phyloP scores from a whole-genome alignment of 805 yeast genomes.

The Clavispora vitiphila region DNA sequence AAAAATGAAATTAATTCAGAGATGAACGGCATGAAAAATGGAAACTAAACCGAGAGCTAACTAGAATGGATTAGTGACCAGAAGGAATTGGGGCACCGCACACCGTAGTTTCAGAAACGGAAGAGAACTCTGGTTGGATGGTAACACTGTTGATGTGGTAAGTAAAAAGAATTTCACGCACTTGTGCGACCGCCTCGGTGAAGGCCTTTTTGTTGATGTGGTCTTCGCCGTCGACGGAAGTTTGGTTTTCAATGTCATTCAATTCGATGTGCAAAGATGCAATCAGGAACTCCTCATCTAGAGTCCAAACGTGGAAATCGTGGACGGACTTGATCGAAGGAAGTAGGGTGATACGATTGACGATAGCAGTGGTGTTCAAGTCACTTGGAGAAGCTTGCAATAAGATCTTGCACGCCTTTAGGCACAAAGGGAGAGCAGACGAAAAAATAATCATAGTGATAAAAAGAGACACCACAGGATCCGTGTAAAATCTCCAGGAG shows the following conservation, averaged over 20 bases:
- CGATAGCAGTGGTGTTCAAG: slow-evolving; percentile 69
- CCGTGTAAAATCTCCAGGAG: slow-evolving; percentile 81
- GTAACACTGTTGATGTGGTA: slow-evolving; percentile 91
- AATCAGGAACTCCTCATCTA: slow-evolving; percentile 78
- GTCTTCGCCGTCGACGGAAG: slow-evolving; percentile 40
- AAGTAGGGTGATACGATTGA: slow-evolving; percentile 59
- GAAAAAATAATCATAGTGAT: slow-evolving; percentile 87
- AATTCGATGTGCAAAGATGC: slow-evolving; percentile 88
- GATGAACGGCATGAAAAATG: too few species aligned
- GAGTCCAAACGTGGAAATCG: slow-evolving; percentile 95
- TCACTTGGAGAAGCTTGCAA: slow-evolving; percentile 91
- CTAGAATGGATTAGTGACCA: neutral
- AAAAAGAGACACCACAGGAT: slow-evolving; percentile 79
- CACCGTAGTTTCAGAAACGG: neutral
- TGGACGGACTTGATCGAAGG: slow-evolving; percentile 80
- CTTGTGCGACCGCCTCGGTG: slow-evolving; percentile 63
- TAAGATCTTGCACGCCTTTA: slow-evolving; percentile 78
- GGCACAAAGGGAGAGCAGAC: slow-evolving; percentile 85
- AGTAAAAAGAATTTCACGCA: slow-evolving; percentile 72
- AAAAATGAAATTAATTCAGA: too few species aligned
- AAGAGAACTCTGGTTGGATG: slow-evolving; percentile 85
- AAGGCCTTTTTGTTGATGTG: slow-evolving; percentile 40
- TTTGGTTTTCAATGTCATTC: slow-evolving; percentile 5
- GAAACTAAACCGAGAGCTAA: neutral
- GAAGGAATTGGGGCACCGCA: neutral